phyloP scores from a whole-genome alignment of 768 basidiomycete genomes.

The Pulveroboletus sp. region DNA sequence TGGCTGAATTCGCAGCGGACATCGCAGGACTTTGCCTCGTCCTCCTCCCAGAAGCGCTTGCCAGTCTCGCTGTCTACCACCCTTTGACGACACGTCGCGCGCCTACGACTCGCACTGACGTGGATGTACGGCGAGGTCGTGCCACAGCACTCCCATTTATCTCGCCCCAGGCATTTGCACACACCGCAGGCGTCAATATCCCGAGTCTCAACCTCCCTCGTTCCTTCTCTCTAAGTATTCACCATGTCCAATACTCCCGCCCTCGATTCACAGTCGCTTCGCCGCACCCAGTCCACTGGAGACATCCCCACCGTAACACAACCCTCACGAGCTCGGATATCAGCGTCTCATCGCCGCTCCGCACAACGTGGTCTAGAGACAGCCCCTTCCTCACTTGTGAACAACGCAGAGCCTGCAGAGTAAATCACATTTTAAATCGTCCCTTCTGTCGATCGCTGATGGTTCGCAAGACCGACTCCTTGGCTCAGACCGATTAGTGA shows the following conservation, averaged over 20 bases:
- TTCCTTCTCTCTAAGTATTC: conserved; percentile 17
- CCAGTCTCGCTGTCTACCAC: background rate
- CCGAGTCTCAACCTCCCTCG: conserved; percentile 11
- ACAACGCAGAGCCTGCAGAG: conserved; percentile 14
- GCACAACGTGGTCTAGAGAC: conserved; percentile 21
- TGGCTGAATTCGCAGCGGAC: background rate
- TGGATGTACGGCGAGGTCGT: conserved; percentile 16
- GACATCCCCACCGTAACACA: conserved; percentile 26
- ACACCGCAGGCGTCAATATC: conserved; percentile 30
- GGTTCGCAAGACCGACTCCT: conserved; percentile 15
- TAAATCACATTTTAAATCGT: conserved; percentile 12
- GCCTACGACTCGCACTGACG: conserved; percentile 15
- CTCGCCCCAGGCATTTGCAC: conserved; percentile 11
- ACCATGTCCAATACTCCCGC: conserved; percentile 25
- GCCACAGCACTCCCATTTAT: conserved; percentile 13
- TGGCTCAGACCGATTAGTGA: conserved; percentile 25
- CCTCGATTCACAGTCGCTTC: conserved; percentile 30
- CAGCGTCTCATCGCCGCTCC: conserved; percentile 27
- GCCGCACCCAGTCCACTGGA: conserved; percentile 33
- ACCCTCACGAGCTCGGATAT: conserved; percentile 26
- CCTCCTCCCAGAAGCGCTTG: background rate
- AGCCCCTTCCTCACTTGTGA: conserved; percentile 14
- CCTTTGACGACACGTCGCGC: conserved; percentile 1
- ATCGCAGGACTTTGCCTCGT: background rate
- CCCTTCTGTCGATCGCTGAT: conserved; percentile 16